These are phyloP conservation scores for Populus hybrid DNA, from an alignment of 441 rosid genomes.

Conservation along the genomic window DNA sequence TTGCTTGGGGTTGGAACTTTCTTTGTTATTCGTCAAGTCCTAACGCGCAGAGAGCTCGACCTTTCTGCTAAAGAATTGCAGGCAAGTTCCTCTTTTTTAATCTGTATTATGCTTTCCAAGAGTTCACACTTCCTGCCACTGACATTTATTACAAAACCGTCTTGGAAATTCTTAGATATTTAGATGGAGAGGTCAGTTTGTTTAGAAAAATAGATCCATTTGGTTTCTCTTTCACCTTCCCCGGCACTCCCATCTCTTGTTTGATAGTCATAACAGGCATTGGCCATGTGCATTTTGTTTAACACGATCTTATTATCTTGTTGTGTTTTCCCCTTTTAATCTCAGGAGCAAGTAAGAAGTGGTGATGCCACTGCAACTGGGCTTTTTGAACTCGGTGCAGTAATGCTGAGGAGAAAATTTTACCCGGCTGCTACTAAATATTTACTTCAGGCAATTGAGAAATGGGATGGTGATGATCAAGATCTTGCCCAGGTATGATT, in stretches of 20 bases:
- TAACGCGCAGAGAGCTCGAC: slow-evolving; percentile 93
- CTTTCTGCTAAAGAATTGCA: slow-evolving; percentile 96
- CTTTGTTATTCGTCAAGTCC: slow-evolving; percentile 92
- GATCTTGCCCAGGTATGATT: slow-evolving; percentile 87
- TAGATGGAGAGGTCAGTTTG: neutral
- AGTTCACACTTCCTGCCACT: neutral
- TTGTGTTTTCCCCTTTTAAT: slow-evolving; percentile 8
- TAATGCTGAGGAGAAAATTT: slow-evolving; percentile 86
- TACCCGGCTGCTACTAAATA: slow-evolving; percentile 88
- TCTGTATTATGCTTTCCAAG: neutral
- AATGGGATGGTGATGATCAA: slow-evolving; percentile 98
- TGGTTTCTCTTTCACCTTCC: neutral
- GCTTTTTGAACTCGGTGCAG: slow-evolving; percentile 93
- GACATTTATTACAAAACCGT: neutral
- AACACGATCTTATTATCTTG: neutral
- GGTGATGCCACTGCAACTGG: slow-evolving; percentile 97
- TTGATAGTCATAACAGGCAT: neutral
- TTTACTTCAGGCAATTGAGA: slow-evolving; percentile 83
- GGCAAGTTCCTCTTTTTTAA: slow-evolving; percentile 32
- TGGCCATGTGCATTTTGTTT: neutral
- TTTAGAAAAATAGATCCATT: neutral
- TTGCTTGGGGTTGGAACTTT: slow-evolving; percentile 88
- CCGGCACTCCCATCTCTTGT: too few species aligned
- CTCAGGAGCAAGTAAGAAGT: slow-evolving; percentile 95
- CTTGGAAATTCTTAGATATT: neutral